Evolutionary conservation across 495 filamentous ascomycete species (phyloP).

Genomic region (Talaromyces stipitatus): DNA sequence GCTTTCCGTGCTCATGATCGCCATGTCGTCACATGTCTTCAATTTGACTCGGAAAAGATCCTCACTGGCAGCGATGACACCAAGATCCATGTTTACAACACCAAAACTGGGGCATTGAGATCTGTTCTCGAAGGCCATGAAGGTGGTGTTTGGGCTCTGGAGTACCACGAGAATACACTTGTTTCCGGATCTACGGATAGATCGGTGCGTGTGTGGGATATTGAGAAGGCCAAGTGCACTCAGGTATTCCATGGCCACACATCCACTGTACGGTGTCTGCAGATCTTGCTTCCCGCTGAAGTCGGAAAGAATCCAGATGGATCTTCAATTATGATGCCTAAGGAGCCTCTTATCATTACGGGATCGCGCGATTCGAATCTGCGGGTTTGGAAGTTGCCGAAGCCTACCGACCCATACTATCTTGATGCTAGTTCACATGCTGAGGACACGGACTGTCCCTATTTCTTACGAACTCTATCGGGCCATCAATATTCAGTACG

Average conservation of each 20-base stretch:
- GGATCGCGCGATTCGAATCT: constrained; percentile 93
- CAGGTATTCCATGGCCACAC: constrained; percentile 97
- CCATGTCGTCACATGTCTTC: constrained; percentile 94
- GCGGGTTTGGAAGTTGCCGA: constrained; percentile 93
- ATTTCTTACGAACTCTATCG: constrained; percentile 79
- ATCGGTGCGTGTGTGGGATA: constrained; percentile 96
- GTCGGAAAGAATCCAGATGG: constrained; percentile 66
- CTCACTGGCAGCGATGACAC: constrained; percentile 97
- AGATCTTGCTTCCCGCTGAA: constrained; percentile 83
- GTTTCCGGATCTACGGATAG: constrained; percentile 96
- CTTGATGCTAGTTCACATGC: constrained; percentile 67
- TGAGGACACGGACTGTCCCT: constrained; percentile 82
- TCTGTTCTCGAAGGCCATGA: constrained; percentile 86
- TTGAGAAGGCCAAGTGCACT: constrained; percentile 80
- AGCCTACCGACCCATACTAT: constrained; percentile 62
- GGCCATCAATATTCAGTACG: constrained; percentile 95
- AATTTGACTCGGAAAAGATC: constrained; percentile 97
- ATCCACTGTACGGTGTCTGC: constrained; percentile 90
- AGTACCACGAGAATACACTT: constrained; percentile 89
- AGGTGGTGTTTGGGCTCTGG: constrained; percentile 94
- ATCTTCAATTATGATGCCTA: constrained; percentile 78
- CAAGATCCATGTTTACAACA: constrained; percentile 97
- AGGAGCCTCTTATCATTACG: constrained; percentile 91
- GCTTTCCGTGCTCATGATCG: constrained; percentile 93
- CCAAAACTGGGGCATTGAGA: constrained; percentile 80